Base-by-base conservation (phyloP, 2,329 filamentous ascomycete genomes). In the Fusarium miscanthi region DNA sequence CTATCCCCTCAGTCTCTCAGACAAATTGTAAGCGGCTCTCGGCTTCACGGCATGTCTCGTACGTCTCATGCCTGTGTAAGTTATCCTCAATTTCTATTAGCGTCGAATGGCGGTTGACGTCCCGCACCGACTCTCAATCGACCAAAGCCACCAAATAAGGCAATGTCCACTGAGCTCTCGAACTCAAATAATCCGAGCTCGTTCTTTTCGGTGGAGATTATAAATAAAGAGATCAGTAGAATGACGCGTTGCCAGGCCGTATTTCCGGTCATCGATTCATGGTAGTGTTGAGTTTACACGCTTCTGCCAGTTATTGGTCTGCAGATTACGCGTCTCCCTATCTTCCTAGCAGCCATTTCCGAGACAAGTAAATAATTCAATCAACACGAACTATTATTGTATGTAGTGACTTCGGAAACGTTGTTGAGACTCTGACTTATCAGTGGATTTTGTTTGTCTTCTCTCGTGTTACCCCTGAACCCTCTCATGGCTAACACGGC, bases 291-390 rank as follows among this genome's bases (percentile, higher is more conserved):
- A 54, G 54, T 43, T 53, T 66, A 27, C 35, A 41, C 27, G 25
- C 63, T 40, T 45, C 40, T 52, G 38, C 27, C 37, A 65, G 62
- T 66, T 27, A 25, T n/a, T 53, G 25, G 23, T 33, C 37, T 62
- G 37, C 16, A 31, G 59, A 65, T 70, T 70, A 70, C 66, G 66
- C 59, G 66, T 69, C 65, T 64, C 56, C 56, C 31, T 64, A 57
- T 69, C 59, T 64, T 64, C 37, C 52, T 37, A 41, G 41, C 38
- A 43, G 46, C 57, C 58, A 58, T 25, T 41, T 40, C 27, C n/a
- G 48, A 69, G 41, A 68, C 57, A 68, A n/a, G 63, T n/a, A 45
- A 49, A 54, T 33, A 31, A 21, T 42, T 31, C 25, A 56, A 30
- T 27, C 35, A 42, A 52, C 37, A 42, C 27, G 58, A 53, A 17